phyloP scores from a whole-genome alignment of 345 rosid genomes.

The Aquilaria yunnanensis region DNA sequence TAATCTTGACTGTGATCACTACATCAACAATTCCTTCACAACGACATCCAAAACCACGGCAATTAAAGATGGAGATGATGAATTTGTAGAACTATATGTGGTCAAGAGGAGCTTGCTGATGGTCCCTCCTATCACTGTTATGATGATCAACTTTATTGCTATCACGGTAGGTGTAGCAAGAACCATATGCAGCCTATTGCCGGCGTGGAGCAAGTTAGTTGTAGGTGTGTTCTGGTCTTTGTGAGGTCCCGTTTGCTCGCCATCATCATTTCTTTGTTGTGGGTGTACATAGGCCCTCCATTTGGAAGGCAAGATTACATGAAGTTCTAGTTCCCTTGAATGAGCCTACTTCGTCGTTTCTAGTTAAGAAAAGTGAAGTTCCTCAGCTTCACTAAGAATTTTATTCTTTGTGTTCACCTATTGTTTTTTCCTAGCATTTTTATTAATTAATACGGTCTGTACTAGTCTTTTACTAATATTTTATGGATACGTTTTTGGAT shows the following conservation, averaged over 20 bases:
- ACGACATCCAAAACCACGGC: conserved; percentile 60
- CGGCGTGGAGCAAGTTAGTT: conserved; percentile 70
- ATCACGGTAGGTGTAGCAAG: conserved; percentile 57
- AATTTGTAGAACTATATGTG: conserved; percentile 50
- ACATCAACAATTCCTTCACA: conserved; percentile 55
- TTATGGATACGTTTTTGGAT: too few species aligned
- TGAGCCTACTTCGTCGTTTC: not conserved
- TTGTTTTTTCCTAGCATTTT: too few species aligned
- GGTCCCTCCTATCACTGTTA: conserved; percentile 63
- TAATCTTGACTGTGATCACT: conserved; percentile 66
- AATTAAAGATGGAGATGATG: conserved; percentile 62
- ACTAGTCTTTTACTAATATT: too few species aligned
- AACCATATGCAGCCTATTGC: conserved; percentile 57
- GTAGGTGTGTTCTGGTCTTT: conserved; percentile 76
- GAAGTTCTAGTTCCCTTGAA: conserved; percentile 46
- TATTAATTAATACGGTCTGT: too few species aligned
- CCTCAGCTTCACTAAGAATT: conserved; percentile 24
- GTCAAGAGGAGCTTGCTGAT: conserved; percentile 69
- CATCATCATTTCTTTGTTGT: conserved; percentile 55
- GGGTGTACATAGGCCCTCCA: conserved; percentile 73
- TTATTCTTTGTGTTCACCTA: not conserved
- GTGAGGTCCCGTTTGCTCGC: conserved; percentile 76
- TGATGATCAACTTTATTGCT: conserved; percentile 58
- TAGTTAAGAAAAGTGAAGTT: conserved; percentile 17
- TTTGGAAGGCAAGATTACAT: conserved; percentile 33